These are phyloP conservation scores for Camelina sativa DNA, from an alignment of 345 rosid genomes.

Conservation along the genomic window DNA sequence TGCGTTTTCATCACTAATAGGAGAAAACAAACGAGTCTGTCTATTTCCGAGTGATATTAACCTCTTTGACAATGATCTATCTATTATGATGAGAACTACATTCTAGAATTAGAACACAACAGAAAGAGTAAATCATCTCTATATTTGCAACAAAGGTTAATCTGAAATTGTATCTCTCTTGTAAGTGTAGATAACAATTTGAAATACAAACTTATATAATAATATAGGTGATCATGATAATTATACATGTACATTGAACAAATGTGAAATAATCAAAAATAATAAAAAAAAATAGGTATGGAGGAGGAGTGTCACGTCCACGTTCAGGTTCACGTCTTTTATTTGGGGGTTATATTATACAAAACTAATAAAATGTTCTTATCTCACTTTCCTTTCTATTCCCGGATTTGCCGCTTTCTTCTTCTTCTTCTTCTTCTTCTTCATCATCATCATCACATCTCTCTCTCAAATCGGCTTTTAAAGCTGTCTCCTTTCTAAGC, in stretches of 20 bases:
- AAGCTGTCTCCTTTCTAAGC: constrained; percentile 42
- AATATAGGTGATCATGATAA: too few relatives aligned
- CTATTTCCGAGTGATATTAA: too few relatives aligned
- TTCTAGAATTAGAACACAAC: constrained; percentile 4
- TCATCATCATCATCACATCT: background rate
- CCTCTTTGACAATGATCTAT: too few relatives aligned
- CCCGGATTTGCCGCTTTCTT: constrained; percentile 47
- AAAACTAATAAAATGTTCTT: constrained; percentile 29
- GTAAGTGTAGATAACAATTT: background rate
- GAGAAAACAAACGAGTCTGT: too few relatives aligned
- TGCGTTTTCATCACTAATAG: too few relatives aligned
- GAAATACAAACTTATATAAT: background rate
- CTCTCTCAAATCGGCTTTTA: background rate
- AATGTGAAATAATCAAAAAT: constrained; percentile 1
- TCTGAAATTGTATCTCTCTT: background rate
- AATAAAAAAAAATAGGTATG: constrained; percentile 15
- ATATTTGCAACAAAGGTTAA: background rate
- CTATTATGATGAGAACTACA: background rate
- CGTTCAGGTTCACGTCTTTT: constrained; percentile 38
- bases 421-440: constrained; percentile 17
- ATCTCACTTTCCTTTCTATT: constrained; percentile 38
- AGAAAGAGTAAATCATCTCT: constrained; percentile 4
- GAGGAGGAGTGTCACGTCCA: constrained; percentile 29
- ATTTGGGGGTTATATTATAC: background rate
- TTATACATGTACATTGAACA: background rate